Conservation (phyloP, 495 filamentous ascomycete genomes). For the Daldinia loculata region DNA sequence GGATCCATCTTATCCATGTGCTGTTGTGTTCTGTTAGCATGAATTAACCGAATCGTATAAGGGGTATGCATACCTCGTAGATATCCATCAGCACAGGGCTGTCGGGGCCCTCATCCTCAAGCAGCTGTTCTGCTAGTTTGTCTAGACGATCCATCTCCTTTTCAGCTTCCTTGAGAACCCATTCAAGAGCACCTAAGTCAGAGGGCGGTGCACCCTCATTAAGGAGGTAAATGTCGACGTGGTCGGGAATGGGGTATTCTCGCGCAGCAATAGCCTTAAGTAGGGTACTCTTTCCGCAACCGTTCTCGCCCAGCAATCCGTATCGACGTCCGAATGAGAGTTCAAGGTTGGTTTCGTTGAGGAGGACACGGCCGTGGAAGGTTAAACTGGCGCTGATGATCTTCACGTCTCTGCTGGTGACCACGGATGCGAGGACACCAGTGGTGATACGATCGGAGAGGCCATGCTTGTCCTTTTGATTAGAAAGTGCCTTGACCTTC, state of each 20-base stretch:
- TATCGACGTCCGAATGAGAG: constrained; percentile 93
- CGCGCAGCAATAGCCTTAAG: constrained; percentile 93
- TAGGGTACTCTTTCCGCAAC: constrained; percentile 96
- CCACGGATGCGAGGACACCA: constrained; percentile 88
- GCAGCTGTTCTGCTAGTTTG: constrained; percentile 83
- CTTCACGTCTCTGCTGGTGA: constrained; percentile 90
- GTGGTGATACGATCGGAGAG: constrained; percentile 98
- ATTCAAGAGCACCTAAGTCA: constrained; percentile 90
- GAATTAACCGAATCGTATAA: background rate
- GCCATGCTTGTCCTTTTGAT: constrained; percentile 96
- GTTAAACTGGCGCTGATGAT: constrained; percentile 91
- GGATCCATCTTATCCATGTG: constrained; percentile 99
- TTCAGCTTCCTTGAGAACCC: constrained; percentile 96
- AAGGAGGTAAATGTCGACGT: constrained; percentile 97
- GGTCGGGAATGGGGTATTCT: constrained; percentile 95
- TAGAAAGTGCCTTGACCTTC: constrained; percentile 72
- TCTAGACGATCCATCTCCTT: constrained; percentile 91
- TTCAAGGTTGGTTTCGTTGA: constrained; percentile 92
- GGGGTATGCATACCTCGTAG: constrained; percentile 78
- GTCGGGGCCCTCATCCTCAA: constrained; percentile 92
- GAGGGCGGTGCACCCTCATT: constrained; percentile 96
- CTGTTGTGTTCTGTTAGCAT: constrained; percentile 57
- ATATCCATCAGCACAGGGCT: constrained; percentile 90
- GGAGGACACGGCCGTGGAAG: constrained; percentile 96
- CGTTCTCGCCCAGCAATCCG: constrained; percentile 97